Conservation (phyloP, 2,329 filamentous ascomycete species). For the Exophiala mesophila region DNA sequence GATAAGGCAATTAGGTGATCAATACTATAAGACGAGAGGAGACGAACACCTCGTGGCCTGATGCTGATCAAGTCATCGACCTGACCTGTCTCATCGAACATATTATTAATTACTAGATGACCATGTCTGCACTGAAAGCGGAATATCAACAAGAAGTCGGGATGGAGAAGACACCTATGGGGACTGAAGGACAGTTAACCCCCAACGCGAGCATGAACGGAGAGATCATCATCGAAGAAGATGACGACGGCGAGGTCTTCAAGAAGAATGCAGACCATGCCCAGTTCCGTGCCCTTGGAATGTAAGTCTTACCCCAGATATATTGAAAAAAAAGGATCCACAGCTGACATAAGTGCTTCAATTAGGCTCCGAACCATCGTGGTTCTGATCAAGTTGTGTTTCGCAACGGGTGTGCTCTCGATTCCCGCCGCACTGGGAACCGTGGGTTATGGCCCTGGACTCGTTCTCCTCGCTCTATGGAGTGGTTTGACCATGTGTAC, state of each 20-base stretch:
- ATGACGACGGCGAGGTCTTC: slow-evolving; percentile 3
- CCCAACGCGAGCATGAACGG: slow-evolving; percentile 30
- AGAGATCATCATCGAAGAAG: not conserved
- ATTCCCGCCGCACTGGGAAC: slow-evolving; percentile 3
- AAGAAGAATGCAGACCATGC: slow-evolving; percentile 2
- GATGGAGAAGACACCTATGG: not conserved
- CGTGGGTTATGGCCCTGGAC: slow-evolving; percentile 2
- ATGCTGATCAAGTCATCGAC: too few species aligned
- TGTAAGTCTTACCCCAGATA: slow-evolving; percentile 1
- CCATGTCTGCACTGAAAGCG: too few species aligned
- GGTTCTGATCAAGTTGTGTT: slow-evolving; percentile 4
- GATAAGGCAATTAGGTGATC: too few species aligned
- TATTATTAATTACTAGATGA: too few species aligned
- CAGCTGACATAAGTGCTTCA: not conserved
- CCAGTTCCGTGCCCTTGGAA: slow-evolving; percentile 1
- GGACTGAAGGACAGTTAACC: not conserved
- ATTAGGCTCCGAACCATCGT: slow-evolving; percentile 1
- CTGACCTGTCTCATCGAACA: too few species aligned
- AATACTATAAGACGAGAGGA: too few species aligned
- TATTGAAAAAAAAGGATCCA: not conserved
- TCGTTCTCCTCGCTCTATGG: slow-evolving; percentile 3
- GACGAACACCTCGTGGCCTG: too few species aligned
- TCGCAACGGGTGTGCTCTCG: slow-evolving; percentile 1
- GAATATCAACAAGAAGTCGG: too few species aligned
- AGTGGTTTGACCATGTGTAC: slow-evolving; percentile 4